Evolutionary conservation across 2,329 filamentous ascomycete genomes (phyloP).

Genomic region (Colletotrichum zoysiae): DNA sequence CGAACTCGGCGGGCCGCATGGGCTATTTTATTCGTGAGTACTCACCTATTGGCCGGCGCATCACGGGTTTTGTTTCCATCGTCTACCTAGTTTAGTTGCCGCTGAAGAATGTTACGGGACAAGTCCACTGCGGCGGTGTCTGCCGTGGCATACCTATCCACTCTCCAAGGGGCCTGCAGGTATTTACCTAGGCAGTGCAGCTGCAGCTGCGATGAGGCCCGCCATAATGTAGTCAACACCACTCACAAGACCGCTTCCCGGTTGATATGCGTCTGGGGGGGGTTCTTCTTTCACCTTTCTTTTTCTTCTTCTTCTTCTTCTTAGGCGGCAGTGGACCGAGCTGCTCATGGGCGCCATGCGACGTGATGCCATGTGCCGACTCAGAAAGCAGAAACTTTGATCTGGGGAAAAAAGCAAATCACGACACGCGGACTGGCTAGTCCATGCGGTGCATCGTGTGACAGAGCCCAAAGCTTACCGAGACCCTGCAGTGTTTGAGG

Average conservation of each 20-base stretch:
- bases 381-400: slow-evolving; percentile 29
- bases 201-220: background rate
- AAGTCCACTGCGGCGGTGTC: too few species aligned
- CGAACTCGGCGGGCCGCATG: too few species aligned
- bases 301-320: background rate
- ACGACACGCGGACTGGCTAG: slow-evolving; percentile 2
- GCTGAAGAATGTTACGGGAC: too few species aligned
- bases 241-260: background rate
- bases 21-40: too few species aligned
- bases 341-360: slow-evolving; percentile 3
- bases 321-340: background rate
- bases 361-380: slow-evolving; percentile 23
- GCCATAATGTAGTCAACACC: background rate
- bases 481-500: slow-evolving; percentile 5
- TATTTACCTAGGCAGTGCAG: background rate
- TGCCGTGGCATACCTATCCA: background rate
- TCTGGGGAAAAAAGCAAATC: background rate
- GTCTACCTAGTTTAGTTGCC: too few species aligned
- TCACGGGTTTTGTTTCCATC: too few species aligned
- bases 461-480: slow-evolving; percentile 17
- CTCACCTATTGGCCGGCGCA: too few species aligned
- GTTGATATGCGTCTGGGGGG: background rate
- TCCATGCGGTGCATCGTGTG: slow-evolving; percentile 20
- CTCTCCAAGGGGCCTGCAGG: background rate
- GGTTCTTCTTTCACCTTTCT: too few species aligned